These are phyloP conservation scores for Claviceps africana DNA, from an alignment of 2,329 filamentous ascomycete species.

Conservation along the genomic window DNA sequence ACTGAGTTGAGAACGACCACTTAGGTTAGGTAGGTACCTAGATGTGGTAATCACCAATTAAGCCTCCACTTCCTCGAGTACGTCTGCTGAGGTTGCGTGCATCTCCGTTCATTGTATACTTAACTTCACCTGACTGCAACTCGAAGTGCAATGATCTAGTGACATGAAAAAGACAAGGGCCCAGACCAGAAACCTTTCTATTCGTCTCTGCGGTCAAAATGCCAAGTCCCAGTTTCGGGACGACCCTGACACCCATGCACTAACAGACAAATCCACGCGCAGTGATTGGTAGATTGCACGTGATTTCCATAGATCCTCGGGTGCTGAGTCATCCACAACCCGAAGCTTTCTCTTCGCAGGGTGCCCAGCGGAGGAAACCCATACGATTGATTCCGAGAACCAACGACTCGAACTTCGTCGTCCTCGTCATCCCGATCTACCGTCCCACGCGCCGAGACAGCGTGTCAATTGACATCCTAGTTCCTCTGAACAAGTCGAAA, in stretches of 20 bases:
- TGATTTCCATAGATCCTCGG: neutral
- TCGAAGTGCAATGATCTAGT: neutral
- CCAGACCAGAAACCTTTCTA: neutral
- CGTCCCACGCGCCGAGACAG: conserved; percentile 8
- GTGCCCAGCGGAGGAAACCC: conserved; percentile 8
- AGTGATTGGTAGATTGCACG: neutral
- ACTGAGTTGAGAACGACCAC: too few species aligned
- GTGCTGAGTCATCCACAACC: conserved; percentile 11
- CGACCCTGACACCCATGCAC: neutral
- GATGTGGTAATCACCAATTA: too few species aligned
- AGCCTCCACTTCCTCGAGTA: too few species aligned
- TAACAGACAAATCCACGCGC: neutral
- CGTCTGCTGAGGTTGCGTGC: too few species aligned
- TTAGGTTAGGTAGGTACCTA: too few species aligned
- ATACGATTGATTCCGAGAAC: conserved; percentile 17
- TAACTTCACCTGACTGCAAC: neutral
- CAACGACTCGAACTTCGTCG: conserved; percentile 10
- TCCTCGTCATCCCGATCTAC: conserved; percentile 10
- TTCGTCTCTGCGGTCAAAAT: neutral
- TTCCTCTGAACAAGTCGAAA: conserved; percentile 9
- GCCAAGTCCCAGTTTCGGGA: neutral
- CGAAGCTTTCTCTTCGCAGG: conserved; percentile 11
- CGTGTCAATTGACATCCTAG: conserved; percentile 21
- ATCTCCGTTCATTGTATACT: neutral
- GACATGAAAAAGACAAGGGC: neutral